Conservation (phyloP, 768 basidiomycete species). For the Boletus pseudopeckii region DNA sequence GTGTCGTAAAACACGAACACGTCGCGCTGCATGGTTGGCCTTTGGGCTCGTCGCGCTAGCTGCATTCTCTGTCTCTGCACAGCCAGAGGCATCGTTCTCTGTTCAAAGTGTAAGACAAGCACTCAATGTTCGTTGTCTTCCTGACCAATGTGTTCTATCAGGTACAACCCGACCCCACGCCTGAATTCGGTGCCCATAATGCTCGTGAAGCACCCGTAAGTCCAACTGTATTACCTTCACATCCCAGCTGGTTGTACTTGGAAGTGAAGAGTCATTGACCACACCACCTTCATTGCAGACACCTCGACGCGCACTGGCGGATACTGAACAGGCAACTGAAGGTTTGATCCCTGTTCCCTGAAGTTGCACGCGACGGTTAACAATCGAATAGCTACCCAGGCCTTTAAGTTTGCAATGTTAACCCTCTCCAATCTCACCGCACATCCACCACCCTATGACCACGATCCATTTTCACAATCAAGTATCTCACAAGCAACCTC, state of each 20-base stretch:
- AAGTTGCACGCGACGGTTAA: neutral
- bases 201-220: slow-evolving; percentile 17
- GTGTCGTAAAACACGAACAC: slow-evolving; percentile 22
- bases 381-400: slow-evolving; percentile 52
- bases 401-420: slow-evolving; percentile 70
- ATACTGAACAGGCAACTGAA: slow-evolving; percentile 48
- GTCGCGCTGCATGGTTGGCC: slow-evolving; percentile 56
- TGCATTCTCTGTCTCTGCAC: slow-evolving; percentile 44
- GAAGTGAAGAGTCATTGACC: neutral
- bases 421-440: slow-evolving; percentile 66
- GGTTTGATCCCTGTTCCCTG: slow-evolving; percentile 33
- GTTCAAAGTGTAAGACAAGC: slow-evolving; percentile 16
- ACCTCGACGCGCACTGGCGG: slow-evolving; percentile 10
- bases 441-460: slow-evolving; percentile 51
- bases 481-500: slow-evolving; percentile 45
- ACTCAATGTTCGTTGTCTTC: neutral
- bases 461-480: slow-evolving; percentile 40
- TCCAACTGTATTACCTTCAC: neutral
- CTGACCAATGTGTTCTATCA: slow-evolving; percentile 1
- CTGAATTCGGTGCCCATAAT: neutral
- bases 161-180: slow-evolving; percentile 14
- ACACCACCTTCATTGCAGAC: slow-evolving; percentile 6
- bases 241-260: neutral
- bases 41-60: slow-evolving; percentile 56
- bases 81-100: slow-evolving; percentile 19